phyloP scores from a whole-genome alignment of 1,284 basidiomycete species.

The Cryptococcus sp. region DNA sequence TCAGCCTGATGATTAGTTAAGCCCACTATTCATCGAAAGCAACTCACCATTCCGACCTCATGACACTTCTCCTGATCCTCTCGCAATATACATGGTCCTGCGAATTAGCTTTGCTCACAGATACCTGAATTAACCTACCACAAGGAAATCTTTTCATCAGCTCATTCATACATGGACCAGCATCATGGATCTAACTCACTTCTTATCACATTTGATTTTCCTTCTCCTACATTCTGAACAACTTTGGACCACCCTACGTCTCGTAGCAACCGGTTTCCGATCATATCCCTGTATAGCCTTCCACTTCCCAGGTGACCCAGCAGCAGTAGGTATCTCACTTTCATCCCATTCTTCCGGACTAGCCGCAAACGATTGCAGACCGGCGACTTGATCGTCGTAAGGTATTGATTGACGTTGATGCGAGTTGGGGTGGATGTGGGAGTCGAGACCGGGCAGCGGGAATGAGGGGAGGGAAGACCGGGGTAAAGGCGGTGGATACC shows the following conservation, averaged over 20 bases:
- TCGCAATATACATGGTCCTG: slow-evolving; percentile 44
- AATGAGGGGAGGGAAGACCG: not conserved
- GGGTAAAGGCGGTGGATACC: not conserved
- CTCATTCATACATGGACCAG: not conserved
- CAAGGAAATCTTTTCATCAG: slow-evolving; percentile 28
- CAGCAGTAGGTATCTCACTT: not conserved
- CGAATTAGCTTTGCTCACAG: not conserved
- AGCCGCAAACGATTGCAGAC: not conserved
- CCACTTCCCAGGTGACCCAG: not conserved
- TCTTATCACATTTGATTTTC: slow-evolving; percentile 50
- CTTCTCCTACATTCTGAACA: slow-evolving; percentile 49
- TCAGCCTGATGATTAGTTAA: slow-evolving; percentile 21
- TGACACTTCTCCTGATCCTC: slow-evolving; percentile 47
- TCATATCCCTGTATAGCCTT: slow-evolving; percentile 21
- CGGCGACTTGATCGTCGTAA: not conserved
- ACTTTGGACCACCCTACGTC: slow-evolving; percentile 47
- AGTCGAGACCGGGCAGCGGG: not conserved
- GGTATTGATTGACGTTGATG: no score
- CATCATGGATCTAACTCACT: slow-evolving; percentile 24
- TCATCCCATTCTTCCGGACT: slow-evolving; percentile 2
- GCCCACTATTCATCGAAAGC: not conserved
- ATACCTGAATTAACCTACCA: slow-evolving; percentile 14
- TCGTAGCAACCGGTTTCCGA: slow-evolving; percentile 38
- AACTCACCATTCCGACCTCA: slow-evolving; percentile 46
- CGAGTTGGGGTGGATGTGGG: no score